phyloP scores from a whole-genome alignment of 2,329 filamentous ascomycete genomes.

The Diplodia corticola region DNA sequence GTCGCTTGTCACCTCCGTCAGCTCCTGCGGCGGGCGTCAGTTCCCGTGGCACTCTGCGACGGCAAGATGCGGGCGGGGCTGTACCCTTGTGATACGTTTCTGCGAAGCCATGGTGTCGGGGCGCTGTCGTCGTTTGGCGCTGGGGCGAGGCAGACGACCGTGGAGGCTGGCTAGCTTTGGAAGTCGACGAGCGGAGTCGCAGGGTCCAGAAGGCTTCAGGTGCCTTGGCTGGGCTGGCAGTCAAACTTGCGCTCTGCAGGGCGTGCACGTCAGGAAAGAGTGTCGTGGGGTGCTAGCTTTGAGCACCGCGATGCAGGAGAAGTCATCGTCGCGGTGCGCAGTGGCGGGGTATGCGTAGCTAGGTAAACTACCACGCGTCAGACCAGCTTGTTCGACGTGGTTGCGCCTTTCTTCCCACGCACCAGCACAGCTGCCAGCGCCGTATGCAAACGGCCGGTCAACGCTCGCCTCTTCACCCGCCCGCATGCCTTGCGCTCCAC shows the following conservation, averaged over 20 bases:
- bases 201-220: conserved; percentile 3
- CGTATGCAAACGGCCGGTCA: conserved; percentile 10
- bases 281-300: conserved; percentile 3
- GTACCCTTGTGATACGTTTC: conserved; percentile 21
- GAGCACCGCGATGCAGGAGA: conserved; percentile 5
- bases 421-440: neutral
- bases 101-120: conserved; percentile 19
- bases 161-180: neutral
- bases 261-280: neutral
- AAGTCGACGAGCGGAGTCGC: conserved; percentile 1
- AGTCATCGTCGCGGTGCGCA: neutral
- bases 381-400: conserved; percentile 5
- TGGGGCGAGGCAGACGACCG: neutral
- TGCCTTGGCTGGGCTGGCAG: neutral
- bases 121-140: neutral
- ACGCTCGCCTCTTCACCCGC: neutral
- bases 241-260: neutral
- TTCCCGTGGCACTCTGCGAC: neutral
- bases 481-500: neutral
- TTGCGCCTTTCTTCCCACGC: conserved; percentile 1
- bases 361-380: conserved; percentile 12
- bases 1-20: conserved; percentile 56
- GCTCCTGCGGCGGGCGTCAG: conserved; percentile 51
- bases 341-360: conserved; percentile 10
- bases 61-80: neutral